Evolutionary conservation across 805 yeast species (phyloP).

Genomic region (Teunomyces lycoperdinae): DNA sequence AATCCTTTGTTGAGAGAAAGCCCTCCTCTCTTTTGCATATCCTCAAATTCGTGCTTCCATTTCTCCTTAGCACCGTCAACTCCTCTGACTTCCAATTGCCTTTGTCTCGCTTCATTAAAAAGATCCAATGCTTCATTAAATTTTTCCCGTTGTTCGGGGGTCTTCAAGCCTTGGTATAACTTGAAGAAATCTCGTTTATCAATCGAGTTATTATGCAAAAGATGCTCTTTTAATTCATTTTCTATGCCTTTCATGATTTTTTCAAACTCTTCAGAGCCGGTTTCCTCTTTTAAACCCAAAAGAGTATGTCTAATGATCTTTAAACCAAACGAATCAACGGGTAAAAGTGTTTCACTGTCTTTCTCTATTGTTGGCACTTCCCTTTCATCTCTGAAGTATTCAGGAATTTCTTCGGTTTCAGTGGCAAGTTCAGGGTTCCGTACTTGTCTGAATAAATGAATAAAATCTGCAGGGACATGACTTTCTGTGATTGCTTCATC

Average conservation of each 20-base stretch:
- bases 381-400: constrained; percentile 31
- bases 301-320: constrained; percentile 76
- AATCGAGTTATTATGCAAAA: constrained; percentile 33
- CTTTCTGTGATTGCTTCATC: constrained; percentile 19
- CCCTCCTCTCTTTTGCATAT: constrained; percentile 56
- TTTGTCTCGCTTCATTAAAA: constrained; percentile 75
- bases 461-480: constrained; percentile 36
- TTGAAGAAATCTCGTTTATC: constrained; percentile 62
- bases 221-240: constrained; percentile 21
- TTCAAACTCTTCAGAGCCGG: constrained; percentile 18
- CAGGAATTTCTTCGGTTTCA: constrained; percentile 10
- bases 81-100: constrained; percentile 71
- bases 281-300: constrained; percentile 36
- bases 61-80: constrained; percentile 81
- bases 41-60: constrained; percentile 84
- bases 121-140: constrained; percentile 69
- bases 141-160: constrained; percentile 39
- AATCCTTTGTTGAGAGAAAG: constrained; percentile 54
- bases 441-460: constrained; percentile 28
- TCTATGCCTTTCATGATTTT: constrained; percentile 27
- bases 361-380: constrained; percentile 48
- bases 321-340: constrained; percentile 77
- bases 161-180: constrained; percentile 51
- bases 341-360: constrained; percentile 49
- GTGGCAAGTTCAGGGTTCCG: constrained; percentile 9